These are phyloP conservation scores for Malassezia vespertilionis DNA, from an alignment of 1,284 basidiomycete genomes.

Conservation along the genomic window DNA sequence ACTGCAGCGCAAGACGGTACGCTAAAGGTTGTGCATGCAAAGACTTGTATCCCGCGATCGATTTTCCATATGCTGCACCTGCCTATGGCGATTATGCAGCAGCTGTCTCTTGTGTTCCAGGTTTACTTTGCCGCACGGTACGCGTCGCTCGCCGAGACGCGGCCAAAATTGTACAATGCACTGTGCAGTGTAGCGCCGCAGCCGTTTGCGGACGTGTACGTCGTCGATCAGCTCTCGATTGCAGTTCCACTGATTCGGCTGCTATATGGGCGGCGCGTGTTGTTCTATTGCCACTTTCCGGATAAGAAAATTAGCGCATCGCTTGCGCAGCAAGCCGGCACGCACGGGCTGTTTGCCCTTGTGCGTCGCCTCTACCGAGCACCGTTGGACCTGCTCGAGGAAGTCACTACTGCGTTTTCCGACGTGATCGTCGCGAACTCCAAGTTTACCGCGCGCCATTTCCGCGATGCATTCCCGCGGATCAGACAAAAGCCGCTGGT, in stretches of 20 bases:
- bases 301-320: conserved; percentile 59
- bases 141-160: conserved; percentile 45
- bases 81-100: conserved; percentile 74
- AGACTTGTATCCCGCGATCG: conserved; percentile 65
- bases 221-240: conserved; percentile 88
- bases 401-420: conserved; percentile 74
- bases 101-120: conserved; percentile 59
- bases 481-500: conserved; percentile 60
- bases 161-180: conserved; percentile 29
- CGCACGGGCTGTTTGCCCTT: conserved; percentile 18
- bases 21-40: conserved; percentile 66
- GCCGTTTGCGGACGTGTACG: conserved; percentile 61
- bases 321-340: conserved; percentile 37
- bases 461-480: conserved; percentile 63
- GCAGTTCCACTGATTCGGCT: conserved; percentile 71
- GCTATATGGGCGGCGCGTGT: conserved; percentile 61
- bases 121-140: conserved; percentile 28
- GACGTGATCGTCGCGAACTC: conserved; percentile 89
- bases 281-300: conserved; percentile 97
- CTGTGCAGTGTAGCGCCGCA: conserved; percentile 42
- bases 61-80: conserved; percentile 70
- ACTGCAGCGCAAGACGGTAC: conserved; percentile 52
- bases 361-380: conserved; percentile 56
- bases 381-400: conserved; percentile 83
- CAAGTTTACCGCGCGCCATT: conserved; percentile 60